Evolutionary conservation across 1,139 yeast genomes (phyloP).

Genomic region (Groenewaldozyma sp.): DNA sequence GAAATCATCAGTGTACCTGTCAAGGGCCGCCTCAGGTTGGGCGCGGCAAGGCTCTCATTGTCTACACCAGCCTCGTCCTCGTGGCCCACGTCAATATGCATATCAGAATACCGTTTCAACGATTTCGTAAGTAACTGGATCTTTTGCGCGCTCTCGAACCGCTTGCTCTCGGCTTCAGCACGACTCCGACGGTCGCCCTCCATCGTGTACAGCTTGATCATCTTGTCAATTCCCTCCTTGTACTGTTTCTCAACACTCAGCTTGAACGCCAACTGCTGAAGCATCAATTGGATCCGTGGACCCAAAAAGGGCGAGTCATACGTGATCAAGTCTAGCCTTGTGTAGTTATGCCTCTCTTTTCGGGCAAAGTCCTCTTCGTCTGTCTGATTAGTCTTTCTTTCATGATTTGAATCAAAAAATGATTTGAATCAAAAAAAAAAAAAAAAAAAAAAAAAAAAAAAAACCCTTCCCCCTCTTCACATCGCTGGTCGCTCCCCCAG

Average conservation of each 20-base stretch:
- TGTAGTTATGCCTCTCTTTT: slow-evolving; percentile 22
- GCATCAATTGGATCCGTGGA: slow-evolving; percentile 91
- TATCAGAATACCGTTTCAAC: slow-evolving; percentile 77
- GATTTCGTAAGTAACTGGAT: slow-evolving; percentile 77
- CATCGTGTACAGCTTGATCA: slow-evolving; percentile 72
- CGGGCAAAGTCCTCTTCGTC: slow-evolving; percentile 1
- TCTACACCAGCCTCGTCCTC: slow-evolving; percentile 35
- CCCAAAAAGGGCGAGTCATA: slow-evolving; percentile 93
- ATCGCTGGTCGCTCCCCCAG: no score
- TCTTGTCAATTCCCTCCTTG: slow-evolving; percentile 83
- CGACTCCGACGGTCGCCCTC: slow-evolving; percentile 86
- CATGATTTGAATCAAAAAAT: slow-evolving; percentile 1
- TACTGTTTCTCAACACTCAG: slow-evolving; percentile 90
- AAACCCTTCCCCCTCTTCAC: neutral
- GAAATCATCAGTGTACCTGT: slow-evolving; percentile 69
- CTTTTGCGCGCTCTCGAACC: slow-evolving; percentile 74
- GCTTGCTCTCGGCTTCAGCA: slow-evolving; percentile 83
- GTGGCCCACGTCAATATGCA: slow-evolving; percentile 57
- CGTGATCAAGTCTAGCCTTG: slow-evolving; percentile 63
- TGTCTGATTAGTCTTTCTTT: neutral
- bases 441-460: neutral
- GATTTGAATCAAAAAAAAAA: neutral
- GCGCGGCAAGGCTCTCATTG: slow-evolving; percentile 42
- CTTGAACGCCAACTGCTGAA: slow-evolving; percentile 88
- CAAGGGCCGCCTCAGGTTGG: slow-evolving; percentile 64